Base-by-base conservation (phyloP, 768 basidiomycete genomes). In the Kwoniella sp. region DNA sequence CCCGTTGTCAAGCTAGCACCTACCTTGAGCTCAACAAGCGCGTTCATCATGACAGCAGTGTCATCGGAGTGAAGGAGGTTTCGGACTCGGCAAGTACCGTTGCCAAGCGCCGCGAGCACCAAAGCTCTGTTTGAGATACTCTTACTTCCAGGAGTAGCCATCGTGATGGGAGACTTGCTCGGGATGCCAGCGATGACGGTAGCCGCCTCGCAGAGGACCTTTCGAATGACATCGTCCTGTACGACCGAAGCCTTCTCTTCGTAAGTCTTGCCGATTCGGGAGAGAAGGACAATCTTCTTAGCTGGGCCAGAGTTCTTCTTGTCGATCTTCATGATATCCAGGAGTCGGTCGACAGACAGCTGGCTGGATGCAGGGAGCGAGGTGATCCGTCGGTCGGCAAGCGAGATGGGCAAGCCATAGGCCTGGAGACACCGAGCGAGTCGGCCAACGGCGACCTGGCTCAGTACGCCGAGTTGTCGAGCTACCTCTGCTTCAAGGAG, bases 31-130 rank as follows among this genome's bases (percentile, higher is more conserved):
- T 90, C 88, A 36, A 82, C 77, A 26, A 98, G 79, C 28, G 92
- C 93, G 3, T 84, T 79, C 91, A 98, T 98, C 95, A 99, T 99
- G 47, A 99, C 93, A 62, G 92, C 90, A 0, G 95, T 99, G 70
- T 99, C 93, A 65, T 98, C 93, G 3, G 91, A 95, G 70, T 98
- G 93, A 29, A 99, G 78, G 5, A 99, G 76, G 63, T 99, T 99
- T 74, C 79, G 85, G 50, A 99, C 76, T 57, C 85, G 80, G 75
- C 92, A 95, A 0, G 85, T 88, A 1, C 93, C 95, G 39, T 81
- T 82, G 0, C 83, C 90, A 12, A 99, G 82, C 1, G 93, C 91
- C 8, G 95, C 93, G 25, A 99, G 82, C 1, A 98, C 85, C 33
- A 99, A 78, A 0, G 88, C 90, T 27, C 93, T 84, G 71, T 98